Conservation (phyloP, 345 rosid species). For the Stellera chamaejasme region DNA sequence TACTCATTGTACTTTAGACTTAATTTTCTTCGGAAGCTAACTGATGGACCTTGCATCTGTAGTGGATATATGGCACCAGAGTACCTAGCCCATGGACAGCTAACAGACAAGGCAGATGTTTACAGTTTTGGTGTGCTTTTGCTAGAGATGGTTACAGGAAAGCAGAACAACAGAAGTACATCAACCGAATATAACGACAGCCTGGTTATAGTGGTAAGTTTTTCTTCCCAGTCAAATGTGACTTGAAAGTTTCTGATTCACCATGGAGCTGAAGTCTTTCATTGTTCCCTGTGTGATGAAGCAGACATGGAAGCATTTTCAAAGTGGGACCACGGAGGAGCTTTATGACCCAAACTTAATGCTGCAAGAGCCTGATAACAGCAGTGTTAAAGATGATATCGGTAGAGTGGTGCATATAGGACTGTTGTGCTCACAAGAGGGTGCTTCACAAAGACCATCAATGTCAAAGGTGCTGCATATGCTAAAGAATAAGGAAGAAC, state of each 20-base stretch:
- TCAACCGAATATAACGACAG: slow-evolving; percentile 62
- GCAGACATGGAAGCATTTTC: slow-evolving; percentile 77
- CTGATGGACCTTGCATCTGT: slow-evolving; percentile 9
- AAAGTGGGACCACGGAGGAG: slow-evolving; percentile 51
- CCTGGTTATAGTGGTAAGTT: slow-evolving; percentile 47
- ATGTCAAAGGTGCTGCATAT: slow-evolving; percentile 71
- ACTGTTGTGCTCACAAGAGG: slow-evolving; percentile 77
- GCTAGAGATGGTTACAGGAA: slow-evolving; percentile 71
- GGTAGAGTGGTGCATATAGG: slow-evolving; percentile 66
- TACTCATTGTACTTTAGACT: background rate
- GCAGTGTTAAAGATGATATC: slow-evolving; percentile 42
- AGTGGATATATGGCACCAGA: slow-evolving; percentile 99
- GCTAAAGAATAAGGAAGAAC: slow-evolving; percentile 60
- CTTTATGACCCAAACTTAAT: slow-evolving; percentile 60
- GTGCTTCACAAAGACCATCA: slow-evolving; percentile 56
- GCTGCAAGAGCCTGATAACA: slow-evolving; percentile 31
- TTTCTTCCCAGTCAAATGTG: slow-evolving; percentile 5
- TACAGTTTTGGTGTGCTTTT: slow-evolving; percentile 86
- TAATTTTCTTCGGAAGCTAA: background rate
- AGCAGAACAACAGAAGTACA: slow-evolving; percentile 62
- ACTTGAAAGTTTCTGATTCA: background rate
- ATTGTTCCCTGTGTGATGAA: slow-evolving; percentile 1
- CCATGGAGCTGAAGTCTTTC: background rate
- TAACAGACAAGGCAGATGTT: slow-evolving; percentile 83
- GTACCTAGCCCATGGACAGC: slow-evolving; percentile 78